Conservation (phyloP, 768 basidiomycete species). For the Termitomyces eurrhizus region DNA sequence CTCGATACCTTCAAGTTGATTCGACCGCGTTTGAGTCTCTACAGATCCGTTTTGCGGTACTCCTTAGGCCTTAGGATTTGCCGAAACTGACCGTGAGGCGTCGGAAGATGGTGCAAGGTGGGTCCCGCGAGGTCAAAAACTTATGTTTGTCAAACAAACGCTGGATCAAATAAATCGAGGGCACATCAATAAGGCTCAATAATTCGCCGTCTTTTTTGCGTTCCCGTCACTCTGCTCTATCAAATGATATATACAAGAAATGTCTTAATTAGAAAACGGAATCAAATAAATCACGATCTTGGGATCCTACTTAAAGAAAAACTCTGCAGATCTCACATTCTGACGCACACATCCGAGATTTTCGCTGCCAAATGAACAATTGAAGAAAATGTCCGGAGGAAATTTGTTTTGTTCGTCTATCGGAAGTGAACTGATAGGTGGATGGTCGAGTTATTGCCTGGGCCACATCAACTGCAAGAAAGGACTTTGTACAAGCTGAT, state of each 20-base stretch:
- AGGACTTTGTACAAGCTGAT: too few relatives aligned
- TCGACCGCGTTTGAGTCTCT: not conserved
- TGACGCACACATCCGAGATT: not conserved
- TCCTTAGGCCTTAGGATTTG: not conserved
- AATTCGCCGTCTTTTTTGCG: not conserved
- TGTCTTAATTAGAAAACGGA: not conserved
- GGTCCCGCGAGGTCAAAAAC: not conserved
- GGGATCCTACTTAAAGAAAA: not conserved
- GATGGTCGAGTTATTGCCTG: too few relatives aligned
- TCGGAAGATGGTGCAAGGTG: not conserved
- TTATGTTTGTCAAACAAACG: slow-evolving; percentile 4
- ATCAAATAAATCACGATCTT: not conserved
- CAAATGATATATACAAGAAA: not conserved
- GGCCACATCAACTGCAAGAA: too few relatives aligned
- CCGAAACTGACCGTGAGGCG: not conserved
- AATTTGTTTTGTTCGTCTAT: too few relatives aligned
- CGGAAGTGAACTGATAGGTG: too few relatives aligned
- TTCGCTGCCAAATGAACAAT: too few relatives aligned
- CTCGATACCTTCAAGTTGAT: not conserved
- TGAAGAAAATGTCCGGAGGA: too few relatives aligned
- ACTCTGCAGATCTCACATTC: not conserved
- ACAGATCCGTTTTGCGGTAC: not conserved
- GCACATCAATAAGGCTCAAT: not conserved
- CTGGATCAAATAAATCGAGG: not conserved
- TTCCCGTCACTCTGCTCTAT: not conserved